Conservation (phyloP, 73 alveolate species). For the Paramecium biaurelia region DNA sequence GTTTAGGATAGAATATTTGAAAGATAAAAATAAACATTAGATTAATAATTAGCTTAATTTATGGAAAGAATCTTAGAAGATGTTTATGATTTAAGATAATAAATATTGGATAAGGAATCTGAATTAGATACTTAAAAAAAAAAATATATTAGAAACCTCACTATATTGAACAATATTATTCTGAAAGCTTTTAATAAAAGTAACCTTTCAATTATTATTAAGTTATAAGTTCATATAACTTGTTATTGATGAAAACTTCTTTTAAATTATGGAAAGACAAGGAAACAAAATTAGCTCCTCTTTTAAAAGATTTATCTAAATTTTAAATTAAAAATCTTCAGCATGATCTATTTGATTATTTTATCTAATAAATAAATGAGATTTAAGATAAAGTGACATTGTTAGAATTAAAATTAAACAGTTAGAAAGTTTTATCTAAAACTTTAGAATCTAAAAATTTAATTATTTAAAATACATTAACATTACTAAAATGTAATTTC, state of each 20-base stretch:
- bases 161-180: background rate
- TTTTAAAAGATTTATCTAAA: background rate
- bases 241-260: background rate
- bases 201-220: background rate
- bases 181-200: background rate
- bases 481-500: background rate
- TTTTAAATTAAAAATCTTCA: background rate
- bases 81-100: conserved; percentile 19
- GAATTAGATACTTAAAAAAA: background rate
- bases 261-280: background rate
- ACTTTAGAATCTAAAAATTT: background rate
- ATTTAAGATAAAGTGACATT: background rate
- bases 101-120: background rate
- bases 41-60: background rate
- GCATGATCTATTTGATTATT: background rate
- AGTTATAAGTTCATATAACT: background rate
- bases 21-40: background rate
- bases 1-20: conserved; percentile 9
- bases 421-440: background rate
- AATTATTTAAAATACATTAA: background rate
- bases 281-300: background rate
- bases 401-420: background rate
- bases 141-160: background rate
- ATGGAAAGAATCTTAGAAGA: conserved; percentile 17
- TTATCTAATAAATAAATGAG: background rate